A percentile compares a stretch with the other conserved stretches of the same genome.
These are phyloP conservation scores for Polytrichum commune DNA, from an alignment of 225 moss, liverwort and hornwort genomes.

Conservation along the genomic window DNA sequence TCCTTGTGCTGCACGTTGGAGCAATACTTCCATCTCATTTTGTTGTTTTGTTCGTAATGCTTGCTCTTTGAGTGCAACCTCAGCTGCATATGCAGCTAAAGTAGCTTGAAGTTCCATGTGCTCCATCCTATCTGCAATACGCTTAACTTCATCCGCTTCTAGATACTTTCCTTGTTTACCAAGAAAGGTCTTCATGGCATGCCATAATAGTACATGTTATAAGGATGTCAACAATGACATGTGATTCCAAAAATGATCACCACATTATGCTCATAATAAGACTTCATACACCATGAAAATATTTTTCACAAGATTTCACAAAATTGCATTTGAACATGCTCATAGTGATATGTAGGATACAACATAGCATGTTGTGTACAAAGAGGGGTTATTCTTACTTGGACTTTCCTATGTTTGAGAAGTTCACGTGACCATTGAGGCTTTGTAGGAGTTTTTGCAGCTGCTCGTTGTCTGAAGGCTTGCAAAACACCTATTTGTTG, in stretches of 20 bases:
- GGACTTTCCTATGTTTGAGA: slow-evolving; percentile 91
- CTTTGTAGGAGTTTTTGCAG: slow-evolving; percentile 75
- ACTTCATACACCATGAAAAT: too few relatives aligned
- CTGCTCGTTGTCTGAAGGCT: slow-evolving; percentile 85
- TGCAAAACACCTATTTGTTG: slow-evolving; percentile 90
- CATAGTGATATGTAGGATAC: too few relatives aligned
- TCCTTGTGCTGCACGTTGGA: slow-evolving; percentile 91
- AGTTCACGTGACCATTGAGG: slow-evolving; percentile 95
- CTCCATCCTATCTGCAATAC: slow-evolving; percentile 85
- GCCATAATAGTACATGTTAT: not conserved
- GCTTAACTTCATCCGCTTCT: slow-evolving; percentile 92
- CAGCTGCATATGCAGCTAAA: slow-evolving; percentile 68
- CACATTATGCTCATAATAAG: too few relatives aligned
- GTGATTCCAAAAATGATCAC: not conserved
- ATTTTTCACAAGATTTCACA: too few relatives aligned
- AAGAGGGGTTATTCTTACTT: slow-evolving; percentile 35
- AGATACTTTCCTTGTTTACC: slow-evolving; percentile 95
- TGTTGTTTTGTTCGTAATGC: slow-evolving; percentile 79
- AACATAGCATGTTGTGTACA: too few relatives aligned
- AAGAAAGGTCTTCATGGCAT: slow-evolving; percentile 68
- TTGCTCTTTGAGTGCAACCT: slow-evolving; percentile 83
- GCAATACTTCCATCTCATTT: slow-evolving; percentile 85
- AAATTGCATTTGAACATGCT: too few relatives aligned
- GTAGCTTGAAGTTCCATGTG: slow-evolving; percentile 80
- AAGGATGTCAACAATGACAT: not conserved